A percentile compares a stretch with the other conserved stretches of the same genome.
Evolutionary conservation across 805 yeast genomes (phyloP).

Genomic region (Candida lessepsii): DNA sequence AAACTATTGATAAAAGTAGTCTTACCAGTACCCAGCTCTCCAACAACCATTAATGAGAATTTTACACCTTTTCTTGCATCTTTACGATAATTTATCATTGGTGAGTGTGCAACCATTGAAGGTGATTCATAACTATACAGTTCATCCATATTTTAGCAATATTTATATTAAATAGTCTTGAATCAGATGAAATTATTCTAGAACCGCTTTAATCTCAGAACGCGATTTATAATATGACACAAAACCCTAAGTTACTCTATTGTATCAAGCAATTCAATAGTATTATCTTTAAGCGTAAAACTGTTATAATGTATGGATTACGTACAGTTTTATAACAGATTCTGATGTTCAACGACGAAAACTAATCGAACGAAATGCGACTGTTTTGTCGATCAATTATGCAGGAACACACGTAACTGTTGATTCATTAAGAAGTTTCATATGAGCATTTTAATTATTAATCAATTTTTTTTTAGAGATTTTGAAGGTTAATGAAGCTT

Average conservation of each 20-base stretch:
- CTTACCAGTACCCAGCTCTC: constrained; percentile 75
- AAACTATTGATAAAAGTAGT: constrained; percentile 71
- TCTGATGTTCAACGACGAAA: background rate
- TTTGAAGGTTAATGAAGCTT: too few relatives aligned
- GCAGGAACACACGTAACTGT: constrained; percentile 13
- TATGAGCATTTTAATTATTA: background rate
- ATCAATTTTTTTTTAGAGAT: too few relatives aligned
- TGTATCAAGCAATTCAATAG: background rate
- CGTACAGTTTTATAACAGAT: background rate
- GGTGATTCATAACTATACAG: constrained; percentile 28
- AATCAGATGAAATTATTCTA: background rate
- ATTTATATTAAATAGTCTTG: too few relatives aligned
- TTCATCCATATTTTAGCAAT: constrained; percentile 23
- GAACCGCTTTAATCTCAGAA: background rate
- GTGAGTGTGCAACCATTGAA: constrained; percentile 29
- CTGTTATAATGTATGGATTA: background rate
- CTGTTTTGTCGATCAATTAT: constrained; percentile 8
- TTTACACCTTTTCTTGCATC: constrained; percentile 73
- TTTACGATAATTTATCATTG: constrained; percentile 54
- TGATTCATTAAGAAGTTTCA: constrained; percentile 4
- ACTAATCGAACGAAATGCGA: background rate
- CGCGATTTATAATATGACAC: background rate
- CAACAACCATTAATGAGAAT: constrained; percentile 71
- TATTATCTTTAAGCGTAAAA: background rate
- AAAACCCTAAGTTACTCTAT: background rate